A percentile compares a stretch with the other conserved stretches of the same genome.
These are phyloP conservation scores for Pharnaceum exiguum DNA, from an alignment of 148 eudicot species.

Conservation along the genomic window DNA sequence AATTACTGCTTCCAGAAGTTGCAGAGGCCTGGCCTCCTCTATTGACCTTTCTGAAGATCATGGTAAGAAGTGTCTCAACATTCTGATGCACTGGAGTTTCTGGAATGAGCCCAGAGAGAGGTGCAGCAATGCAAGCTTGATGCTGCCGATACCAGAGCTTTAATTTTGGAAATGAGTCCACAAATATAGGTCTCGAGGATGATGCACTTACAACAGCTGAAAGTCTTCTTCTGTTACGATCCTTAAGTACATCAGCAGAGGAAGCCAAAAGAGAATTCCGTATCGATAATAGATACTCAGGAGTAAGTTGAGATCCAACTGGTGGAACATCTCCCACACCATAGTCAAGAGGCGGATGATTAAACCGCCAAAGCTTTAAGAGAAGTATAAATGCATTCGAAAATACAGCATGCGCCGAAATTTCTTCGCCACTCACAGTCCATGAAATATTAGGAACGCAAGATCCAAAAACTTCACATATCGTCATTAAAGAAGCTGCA, in stretches of 20 bases:
- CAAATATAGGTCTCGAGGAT: constrained; percentile 66
- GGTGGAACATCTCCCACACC: constrained; percentile 95
- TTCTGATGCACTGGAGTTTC: constrained; percentile 78
- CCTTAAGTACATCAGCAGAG: constrained; percentile 46
- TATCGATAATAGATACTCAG: constrained; percentile 72
- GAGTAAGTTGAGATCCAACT: constrained; percentile 91
- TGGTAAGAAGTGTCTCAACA: constrained; percentile 75
- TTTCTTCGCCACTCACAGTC: constrained; percentile 75
- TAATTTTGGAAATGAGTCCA: constrained; percentile 80
- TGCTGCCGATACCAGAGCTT: constrained; percentile 92
- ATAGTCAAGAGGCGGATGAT: constrained; percentile 82
- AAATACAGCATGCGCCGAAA: constrained; percentile 75
- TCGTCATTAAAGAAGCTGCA: constrained; percentile 91
- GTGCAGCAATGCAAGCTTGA: constrained; percentile 85
- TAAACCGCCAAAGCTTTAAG: constrained; percentile 91
- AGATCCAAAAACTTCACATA: constrained; percentile 91
- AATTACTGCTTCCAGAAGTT: constrained; percentile 82
- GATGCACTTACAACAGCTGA: constrained; percentile 53
- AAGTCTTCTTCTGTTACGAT: constrained; percentile 49
- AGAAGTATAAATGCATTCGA: constrained; percentile 92
- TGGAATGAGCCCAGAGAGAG: constrained; percentile 76
- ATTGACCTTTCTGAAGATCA: constrained; percentile 77
- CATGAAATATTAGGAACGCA: constrained; percentile 67
- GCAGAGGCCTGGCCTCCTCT: constrained; percentile 48
- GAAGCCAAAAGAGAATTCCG: constrained; percentile 74